Evolutionary conservation across 345 rosid species (phyloP).

Genomic region (Bruguiera sexangula): DNA sequence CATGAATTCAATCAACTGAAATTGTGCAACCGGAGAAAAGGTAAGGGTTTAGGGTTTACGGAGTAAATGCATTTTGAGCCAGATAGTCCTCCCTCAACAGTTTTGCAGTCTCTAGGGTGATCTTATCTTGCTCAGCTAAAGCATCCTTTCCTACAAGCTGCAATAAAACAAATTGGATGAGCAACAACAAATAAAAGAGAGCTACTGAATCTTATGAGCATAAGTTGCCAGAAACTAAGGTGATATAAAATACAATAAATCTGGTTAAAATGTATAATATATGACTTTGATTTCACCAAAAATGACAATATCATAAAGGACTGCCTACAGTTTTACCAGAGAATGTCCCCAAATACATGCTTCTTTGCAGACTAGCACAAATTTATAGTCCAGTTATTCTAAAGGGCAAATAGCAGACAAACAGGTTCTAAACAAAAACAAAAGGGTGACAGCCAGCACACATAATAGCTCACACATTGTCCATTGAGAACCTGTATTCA

Average conservation of each 20-base stretch:
- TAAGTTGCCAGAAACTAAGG: neutral
- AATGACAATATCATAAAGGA: too few relatives aligned
- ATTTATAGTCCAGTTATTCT: neutral
- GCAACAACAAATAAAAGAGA: constrained; percentile 4
- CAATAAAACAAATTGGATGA: constrained; percentile 23
- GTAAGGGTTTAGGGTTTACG: constrained; percentile 45
- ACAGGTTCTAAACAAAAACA: neutral
- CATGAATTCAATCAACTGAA: neutral
- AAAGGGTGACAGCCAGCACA: neutral
- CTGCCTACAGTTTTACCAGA: too few relatives aligned
- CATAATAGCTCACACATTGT: constrained; percentile 4
- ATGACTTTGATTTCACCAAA: too few relatives aligned
- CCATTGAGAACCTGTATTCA: neutral
- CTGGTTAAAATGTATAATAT: too few relatives aligned
- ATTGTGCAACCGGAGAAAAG: neutral
- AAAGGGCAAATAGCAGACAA: neutral
- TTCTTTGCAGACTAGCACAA: neutral
- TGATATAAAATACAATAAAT: too few relatives aligned
- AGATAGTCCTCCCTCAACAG: constrained; percentile 98
- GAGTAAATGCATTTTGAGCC: constrained; percentile 98
- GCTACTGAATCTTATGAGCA: neutral
- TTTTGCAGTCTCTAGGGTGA: constrained; percentile 92
- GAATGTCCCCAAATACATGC: too few relatives aligned
- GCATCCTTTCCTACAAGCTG: constrained; percentile 99
- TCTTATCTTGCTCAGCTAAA: constrained; percentile 87